phyloP scores from a whole-genome alignment of 208 protist genomes.

The Leishmania major region DNA sequence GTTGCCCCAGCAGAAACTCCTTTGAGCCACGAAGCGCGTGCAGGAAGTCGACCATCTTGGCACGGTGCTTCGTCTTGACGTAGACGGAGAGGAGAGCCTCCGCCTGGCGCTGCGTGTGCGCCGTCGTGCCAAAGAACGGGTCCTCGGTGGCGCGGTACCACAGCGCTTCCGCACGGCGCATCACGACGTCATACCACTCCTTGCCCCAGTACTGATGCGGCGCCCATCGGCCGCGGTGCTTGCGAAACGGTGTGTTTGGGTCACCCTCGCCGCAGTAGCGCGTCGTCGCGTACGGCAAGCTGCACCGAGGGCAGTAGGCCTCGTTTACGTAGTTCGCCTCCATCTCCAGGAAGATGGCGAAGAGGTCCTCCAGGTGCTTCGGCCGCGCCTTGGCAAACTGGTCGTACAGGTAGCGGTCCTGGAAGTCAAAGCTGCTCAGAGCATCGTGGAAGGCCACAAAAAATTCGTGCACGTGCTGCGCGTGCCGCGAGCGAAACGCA shows the following conservation, averaged over 20 bases:
- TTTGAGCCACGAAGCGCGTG: slow-evolving; percentile 69
- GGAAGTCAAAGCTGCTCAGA: slow-evolving; percentile 84
- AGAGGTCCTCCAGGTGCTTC: slow-evolving; percentile 73
- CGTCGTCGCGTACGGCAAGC: slow-evolving; percentile 78
- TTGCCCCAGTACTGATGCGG: slow-evolving; percentile 84
- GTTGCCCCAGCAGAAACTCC: slow-evolving; percentile 66
- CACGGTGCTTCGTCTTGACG: slow-evolving; percentile 74
- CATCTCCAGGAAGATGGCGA: slow-evolving; percentile 92
- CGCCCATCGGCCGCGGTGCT: slow-evolving; percentile 85
- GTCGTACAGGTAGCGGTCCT: slow-evolving; percentile 73
- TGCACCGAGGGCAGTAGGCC: slow-evolving; percentile 88
- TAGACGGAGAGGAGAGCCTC: slow-evolving; percentile 81
- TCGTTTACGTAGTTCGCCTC: slow-evolving; percentile 87
- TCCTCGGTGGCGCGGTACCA: slow-evolving; percentile 90
- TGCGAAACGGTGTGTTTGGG: slow-evolving; percentile 75
- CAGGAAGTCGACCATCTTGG: slow-evolving; percentile 86
- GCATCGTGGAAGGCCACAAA: slow-evolving; percentile 91
- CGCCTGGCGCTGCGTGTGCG: slow-evolving; percentile 86
- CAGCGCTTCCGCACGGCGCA: slow-evolving; percentile 86
- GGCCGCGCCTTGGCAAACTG: slow-evolving; percentile 68
- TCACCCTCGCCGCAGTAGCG: slow-evolving; percentile 89
- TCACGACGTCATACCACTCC: slow-evolving; percentile 89
- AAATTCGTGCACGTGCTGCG: slow-evolving; percentile 87
- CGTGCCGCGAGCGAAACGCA: slow-evolving; percentile 74
- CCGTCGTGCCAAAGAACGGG: slow-evolving; percentile 75